phyloP scores from a whole-genome alignment of 371 early-diverging fungal species.

The Apophysomyces ossiformis region DNA sequence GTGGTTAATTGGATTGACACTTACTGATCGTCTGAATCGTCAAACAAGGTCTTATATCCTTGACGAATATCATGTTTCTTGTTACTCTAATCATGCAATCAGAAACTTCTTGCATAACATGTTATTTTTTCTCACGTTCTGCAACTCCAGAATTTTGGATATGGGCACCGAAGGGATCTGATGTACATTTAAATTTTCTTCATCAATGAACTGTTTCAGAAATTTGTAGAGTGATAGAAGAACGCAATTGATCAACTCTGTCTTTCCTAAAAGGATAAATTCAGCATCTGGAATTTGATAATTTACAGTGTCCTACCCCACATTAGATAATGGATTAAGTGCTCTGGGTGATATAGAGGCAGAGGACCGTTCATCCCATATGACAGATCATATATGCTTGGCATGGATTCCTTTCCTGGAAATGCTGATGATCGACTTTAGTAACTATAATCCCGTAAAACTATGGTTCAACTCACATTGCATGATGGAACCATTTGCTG shows the following conservation, averaged over 20 bases:
- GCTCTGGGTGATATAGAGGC: conserved; percentile 80
- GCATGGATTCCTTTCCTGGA: conserved; percentile 41
- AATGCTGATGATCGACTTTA: background rate
- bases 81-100: conserved; percentile 7
- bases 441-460: background rate
- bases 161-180: conserved; percentile 56
- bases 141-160: conserved; percentile 55
- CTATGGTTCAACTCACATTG: conserved; percentile 33
- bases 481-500: conserved; percentile 39
- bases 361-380: conserved; percentile 64
- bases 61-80: conserved; percentile 15
- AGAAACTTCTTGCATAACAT: background rate
- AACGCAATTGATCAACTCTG: conserved; percentile 68
- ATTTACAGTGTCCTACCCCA: conserved; percentile 61
- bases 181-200: conserved; percentile 41
- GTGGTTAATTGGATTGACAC: conserved; percentile 22
- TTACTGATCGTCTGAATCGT: conserved; percentile 17
- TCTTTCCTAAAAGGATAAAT: conserved; percentile 56
- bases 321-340: conserved; percentile 74
- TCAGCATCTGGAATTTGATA: background rate
- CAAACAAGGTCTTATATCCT: conserved; percentile 40
- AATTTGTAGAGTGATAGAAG: conserved; percentile 55
- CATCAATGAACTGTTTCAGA: conserved; percentile 52
- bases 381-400: conserved; percentile 61
- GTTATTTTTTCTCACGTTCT: conserved; percentile 42